A percentile compares a stretch with the other conserved stretches of the same genome.
These are phyloP conservation scores for Suhomyces sp. DNA, from an alignment of 805 yeast species.

Conservation along the genomic window DNA sequence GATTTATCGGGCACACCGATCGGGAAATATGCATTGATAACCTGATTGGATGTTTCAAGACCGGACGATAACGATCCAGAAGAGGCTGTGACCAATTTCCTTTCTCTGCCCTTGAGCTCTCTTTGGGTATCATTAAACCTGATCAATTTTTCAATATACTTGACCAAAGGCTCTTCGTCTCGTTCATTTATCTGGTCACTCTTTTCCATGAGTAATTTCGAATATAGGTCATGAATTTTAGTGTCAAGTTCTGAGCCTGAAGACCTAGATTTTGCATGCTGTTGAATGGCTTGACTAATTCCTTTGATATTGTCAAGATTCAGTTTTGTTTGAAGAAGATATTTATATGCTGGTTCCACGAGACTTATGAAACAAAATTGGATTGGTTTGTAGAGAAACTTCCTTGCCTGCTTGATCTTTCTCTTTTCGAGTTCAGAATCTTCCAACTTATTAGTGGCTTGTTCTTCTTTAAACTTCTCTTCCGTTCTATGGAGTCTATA, in stretches of 20 bases:
- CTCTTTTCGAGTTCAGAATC: constrained; percentile 7
- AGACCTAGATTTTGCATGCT: not conserved
- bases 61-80: not conserved
- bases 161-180: constrained; percentile 14
- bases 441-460: not conserved
- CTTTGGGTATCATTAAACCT: constrained; percentile 19
- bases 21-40: constrained; percentile 4
- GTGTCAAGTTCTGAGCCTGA: constrained; percentile 1
- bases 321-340: constrained; percentile 10
- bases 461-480: constrained; percentile 1
- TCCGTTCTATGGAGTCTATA: constrained; percentile 6
- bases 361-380: constrained; percentile 23
- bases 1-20: not conserved
- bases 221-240: constrained; percentile 10
- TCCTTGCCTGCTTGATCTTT: constrained; percentile 15
- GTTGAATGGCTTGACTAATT: constrained; percentile 1
- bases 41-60: not conserved
- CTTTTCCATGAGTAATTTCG: constrained; percentile 11
- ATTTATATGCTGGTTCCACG: constrained; percentile 16
- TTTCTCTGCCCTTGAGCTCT: constrained; percentile 14
- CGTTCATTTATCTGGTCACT: constrained; percentile 4
- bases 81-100: constrained; percentile 8
- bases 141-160: constrained; percentile 15
- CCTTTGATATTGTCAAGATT: constrained; percentile 1
- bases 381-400: constrained; percentile 21